These are phyloP conservation scores for Russula foetens DNA, from an alignment of 768 basidiomycete genomes.

Conservation along the genomic window DNA sequence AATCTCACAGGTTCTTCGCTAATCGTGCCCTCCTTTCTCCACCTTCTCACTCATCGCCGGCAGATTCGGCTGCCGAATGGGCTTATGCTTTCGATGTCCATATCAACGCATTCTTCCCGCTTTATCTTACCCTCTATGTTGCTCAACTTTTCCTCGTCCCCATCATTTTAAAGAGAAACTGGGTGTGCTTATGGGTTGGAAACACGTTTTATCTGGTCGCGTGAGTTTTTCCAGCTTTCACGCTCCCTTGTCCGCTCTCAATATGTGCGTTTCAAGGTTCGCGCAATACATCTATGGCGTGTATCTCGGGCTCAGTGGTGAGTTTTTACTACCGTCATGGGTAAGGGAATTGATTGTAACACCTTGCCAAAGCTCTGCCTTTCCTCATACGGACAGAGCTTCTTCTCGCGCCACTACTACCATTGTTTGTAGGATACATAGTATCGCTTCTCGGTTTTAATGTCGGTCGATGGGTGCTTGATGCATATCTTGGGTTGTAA, in stretches of 20 bases:
- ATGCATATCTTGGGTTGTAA: slow-evolving; percentile 59
- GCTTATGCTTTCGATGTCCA: slow-evolving; percentile 96
- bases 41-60: slow-evolving; percentile 59
- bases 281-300: slow-evolving; percentile 89
- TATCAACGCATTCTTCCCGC: slow-evolving; percentile 93
- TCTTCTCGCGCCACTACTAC: slow-evolving; percentile 83
- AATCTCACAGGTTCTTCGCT: slow-evolving; percentile 47
- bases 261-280: slow-evolving; percentile 40
- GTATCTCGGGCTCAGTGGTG: slow-evolving; percentile 79
- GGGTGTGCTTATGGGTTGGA: slow-evolving; percentile 91
- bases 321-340: slow-evolving; percentile 22
- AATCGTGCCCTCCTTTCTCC: slow-evolving; percentile 66
- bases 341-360: slow-evolving; percentile 5
- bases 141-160: slow-evolving; percentile 83
- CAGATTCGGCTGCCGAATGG: slow-evolving; percentile 78
- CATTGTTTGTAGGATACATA: slow-evolving; percentile 80
- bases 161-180: slow-evolving; percentile 74
- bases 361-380: slow-evolving; percentile 59
- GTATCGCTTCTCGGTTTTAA: slow-evolving; percentile 88
- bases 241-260: background rate
- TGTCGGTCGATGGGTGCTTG: slow-evolving; percentile 73
- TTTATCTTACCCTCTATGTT: slow-evolving; percentile 84
- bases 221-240: slow-evolving; percentile 34
- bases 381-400: slow-evolving; percentile 88
- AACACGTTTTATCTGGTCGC: slow-evolving; percentile 89